Conservation (phyloP, 306 rosid genomes). For the Lupinus albus region DNA sequence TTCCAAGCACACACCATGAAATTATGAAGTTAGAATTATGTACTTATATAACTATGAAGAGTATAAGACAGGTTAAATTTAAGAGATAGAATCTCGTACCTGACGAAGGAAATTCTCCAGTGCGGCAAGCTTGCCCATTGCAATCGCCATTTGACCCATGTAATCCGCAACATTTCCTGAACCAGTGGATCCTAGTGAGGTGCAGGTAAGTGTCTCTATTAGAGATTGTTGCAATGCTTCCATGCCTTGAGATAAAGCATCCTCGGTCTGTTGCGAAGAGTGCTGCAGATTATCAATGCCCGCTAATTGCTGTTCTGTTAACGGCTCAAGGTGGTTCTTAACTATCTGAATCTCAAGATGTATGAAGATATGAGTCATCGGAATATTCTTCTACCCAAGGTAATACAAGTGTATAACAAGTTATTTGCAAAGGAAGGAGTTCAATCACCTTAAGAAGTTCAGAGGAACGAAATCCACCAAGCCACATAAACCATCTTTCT, state of each 20-base stretch:
- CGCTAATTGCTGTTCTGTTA: conserved; percentile 77
- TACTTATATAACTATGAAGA: background rate
- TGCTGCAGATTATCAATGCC: conserved; percentile 70
- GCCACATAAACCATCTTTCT: conserved; percentile 83
- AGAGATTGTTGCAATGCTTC: conserved; percentile 74
- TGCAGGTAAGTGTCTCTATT: conserved; percentile 63
- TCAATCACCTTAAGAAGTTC: conserved; percentile 72
- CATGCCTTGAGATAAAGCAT: conserved; percentile 81
- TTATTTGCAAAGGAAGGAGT: conserved; percentile 3
- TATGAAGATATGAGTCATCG: background rate
- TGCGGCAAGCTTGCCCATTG: conserved; percentile 73
- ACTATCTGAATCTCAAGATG: conserved; percentile 55
- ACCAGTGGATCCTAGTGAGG: conserved; percentile 50
- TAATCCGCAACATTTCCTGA: conserved; percentile 75
- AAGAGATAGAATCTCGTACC: conserved; percentile 38
- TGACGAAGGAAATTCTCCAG: conserved; percentile 65
- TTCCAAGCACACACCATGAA: background rate
- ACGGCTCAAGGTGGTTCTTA: conserved; percentile 73
- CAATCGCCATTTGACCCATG: conserved; percentile 93
- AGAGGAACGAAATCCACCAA: conserved; percentile 84
- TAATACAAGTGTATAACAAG: background rate
- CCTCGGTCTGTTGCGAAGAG: conserved; percentile 77
- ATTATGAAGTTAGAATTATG: background rate
- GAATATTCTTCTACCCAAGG: background rate
- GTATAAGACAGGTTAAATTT: too few species aligned